These are phyloP conservation scores for Aureobasidium lini DNA, from an alignment of 2,329 filamentous ascomycete genomes.

Conservation along the genomic window DNA sequence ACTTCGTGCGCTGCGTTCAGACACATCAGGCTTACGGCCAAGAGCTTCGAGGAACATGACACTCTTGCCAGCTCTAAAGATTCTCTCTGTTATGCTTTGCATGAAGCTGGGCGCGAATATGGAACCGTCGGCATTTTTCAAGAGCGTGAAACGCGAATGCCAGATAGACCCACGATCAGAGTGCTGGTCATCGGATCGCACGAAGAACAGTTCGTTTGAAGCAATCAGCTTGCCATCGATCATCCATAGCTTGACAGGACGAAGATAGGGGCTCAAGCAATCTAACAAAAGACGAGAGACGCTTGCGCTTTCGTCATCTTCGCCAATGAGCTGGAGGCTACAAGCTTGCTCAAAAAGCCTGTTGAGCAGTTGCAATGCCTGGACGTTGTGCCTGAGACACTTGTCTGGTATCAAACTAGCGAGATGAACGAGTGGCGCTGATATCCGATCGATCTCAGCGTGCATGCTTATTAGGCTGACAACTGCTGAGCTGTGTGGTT, in stretches of 20 bases:
- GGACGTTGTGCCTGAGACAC: conserved; percentile 32
- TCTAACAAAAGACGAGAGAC: conserved; percentile 67
- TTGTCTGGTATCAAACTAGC: conserved; percentile 55
- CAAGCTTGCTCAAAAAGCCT: conserved; percentile 65
- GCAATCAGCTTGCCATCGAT: conserved; percentile 60
- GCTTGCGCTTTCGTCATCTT: conserved; percentile 53
- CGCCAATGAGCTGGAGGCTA: conserved; percentile 61
- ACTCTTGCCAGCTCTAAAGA: conserved; percentile 84
- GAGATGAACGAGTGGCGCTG: conserved; percentile 53
- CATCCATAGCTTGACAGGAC: conserved; percentile 78
- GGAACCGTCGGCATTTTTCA: conserved; percentile 50
- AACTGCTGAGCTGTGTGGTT: conserved; percentile 44
- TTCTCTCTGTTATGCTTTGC: conserved; percentile 57
- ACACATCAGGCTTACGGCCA: conserved; percentile 34
- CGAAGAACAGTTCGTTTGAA: conserved; percentile 65
- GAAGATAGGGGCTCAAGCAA: conserved; percentile 75
- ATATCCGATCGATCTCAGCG: conserved; percentile 46
- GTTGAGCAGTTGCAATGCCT: conserved; percentile 69
- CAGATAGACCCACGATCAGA: conserved; percentile 62
- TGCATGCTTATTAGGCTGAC: conserved; percentile 61
- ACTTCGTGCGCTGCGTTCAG: not conserved
- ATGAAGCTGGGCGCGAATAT: conserved; percentile 70
- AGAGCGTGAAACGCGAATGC: conserved; percentile 65
- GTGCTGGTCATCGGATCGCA: conserved; percentile 51
- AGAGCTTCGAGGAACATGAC: conserved; percentile 74